These are phyloP conservation scores for Calamus simplicifolius DNA, from an alignment of 176 grass and related monocot genomes.

Conservation along the genomic window DNA sequence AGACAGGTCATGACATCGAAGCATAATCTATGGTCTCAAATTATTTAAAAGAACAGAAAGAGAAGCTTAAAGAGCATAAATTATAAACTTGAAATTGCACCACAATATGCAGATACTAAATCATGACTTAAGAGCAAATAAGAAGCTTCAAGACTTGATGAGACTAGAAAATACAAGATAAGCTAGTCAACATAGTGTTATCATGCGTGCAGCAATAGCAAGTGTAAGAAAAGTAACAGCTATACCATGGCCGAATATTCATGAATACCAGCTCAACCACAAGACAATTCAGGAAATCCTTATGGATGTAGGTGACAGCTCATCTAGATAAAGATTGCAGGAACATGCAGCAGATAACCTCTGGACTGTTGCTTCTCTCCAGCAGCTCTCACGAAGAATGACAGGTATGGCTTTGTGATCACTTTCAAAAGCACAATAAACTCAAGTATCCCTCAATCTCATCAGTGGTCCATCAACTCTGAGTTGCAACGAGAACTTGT, in stretches of 20 bases:
- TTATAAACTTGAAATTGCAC: too few species aligned
- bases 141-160: too few species aligned
- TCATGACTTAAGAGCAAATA: too few species aligned
- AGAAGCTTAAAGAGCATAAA: not conserved
- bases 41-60: not conserved
- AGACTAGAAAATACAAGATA: too few species aligned
- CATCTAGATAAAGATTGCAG: not conserved
- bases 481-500: slow-evolving; percentile 36
- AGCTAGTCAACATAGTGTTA: too few species aligned
- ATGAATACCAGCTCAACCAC: too few species aligned
- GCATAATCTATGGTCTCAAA: not conserved
- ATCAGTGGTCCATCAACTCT: slow-evolving; percentile 85
- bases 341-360: slow-evolving; percentile 56
- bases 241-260: too few species aligned
- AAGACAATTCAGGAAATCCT: too few species aligned
- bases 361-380: slow-evolving; percentile 80
- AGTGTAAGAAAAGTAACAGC: too few species aligned
- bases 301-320: too few species aligned
- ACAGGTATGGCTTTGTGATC: slow-evolving; percentile 25
- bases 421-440: slow-evolving; percentile 73
- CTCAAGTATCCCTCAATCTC: slow-evolving; percentile 77
- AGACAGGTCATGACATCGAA: not conserved
- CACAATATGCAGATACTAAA: too few species aligned
- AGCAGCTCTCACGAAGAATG: slow-evolving; percentile 72
- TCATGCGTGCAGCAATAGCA: too few species aligned